Conservation (phyloP, 495 filamentous ascomycete species). For the Penicillium dipodomyicola region DNA sequence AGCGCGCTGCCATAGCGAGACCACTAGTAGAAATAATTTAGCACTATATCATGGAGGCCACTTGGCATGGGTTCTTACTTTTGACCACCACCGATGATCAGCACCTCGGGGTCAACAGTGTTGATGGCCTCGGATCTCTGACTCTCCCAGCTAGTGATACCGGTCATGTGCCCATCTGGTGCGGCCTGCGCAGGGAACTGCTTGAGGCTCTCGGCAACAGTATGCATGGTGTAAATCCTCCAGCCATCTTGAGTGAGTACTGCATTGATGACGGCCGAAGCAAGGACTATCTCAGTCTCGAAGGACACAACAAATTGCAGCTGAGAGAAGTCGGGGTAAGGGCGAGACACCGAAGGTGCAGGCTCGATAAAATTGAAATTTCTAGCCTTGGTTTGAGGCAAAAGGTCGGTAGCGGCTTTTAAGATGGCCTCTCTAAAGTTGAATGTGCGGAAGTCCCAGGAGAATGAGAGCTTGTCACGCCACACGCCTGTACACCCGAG, state of each 20-base stretch:
- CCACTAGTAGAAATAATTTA: slow-evolving; percentile 14
- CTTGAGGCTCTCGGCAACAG: slow-evolving; percentile 23
- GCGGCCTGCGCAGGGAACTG: slow-evolving; percentile 19
- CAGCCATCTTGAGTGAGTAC: slow-evolving; percentile 24
- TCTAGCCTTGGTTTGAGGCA: slow-evolving; percentile 23
- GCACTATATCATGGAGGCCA: not conserved
- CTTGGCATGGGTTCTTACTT: slow-evolving; percentile 18
- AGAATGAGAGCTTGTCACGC: slow-evolving; percentile 29
- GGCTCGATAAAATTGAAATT: slow-evolving; percentile 25
- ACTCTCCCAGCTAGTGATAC: slow-evolving; percentile 25
- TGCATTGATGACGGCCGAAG: slow-evolving; percentile 27
- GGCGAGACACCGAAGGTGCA: slow-evolving; percentile 20
- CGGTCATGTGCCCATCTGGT: slow-evolving; percentile 27
- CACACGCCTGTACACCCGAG: slow-evolving; percentile 21
- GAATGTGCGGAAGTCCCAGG: slow-evolving; percentile 29
- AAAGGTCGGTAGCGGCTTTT: slow-evolving; percentile 26
- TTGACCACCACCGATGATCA: slow-evolving; percentile 28
- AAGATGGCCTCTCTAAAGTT: slow-evolving; percentile 23
- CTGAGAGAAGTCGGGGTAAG: slow-evolving; percentile 25
- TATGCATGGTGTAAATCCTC: slow-evolving; percentile 28
- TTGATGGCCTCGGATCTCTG: slow-evolving; percentile 23
- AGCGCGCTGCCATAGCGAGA: slow-evolving; percentile 52
- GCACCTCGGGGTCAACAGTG: slow-evolving; percentile 24
- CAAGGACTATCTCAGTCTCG: slow-evolving; percentile 25
- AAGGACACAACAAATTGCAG: slow-evolving; percentile 27